Percentiles rank a stretch among this genome's conserved stretches.
Conservation (phyloP, 148 eudicot genomes). For the Arctostaphylos glauca region DNA sequence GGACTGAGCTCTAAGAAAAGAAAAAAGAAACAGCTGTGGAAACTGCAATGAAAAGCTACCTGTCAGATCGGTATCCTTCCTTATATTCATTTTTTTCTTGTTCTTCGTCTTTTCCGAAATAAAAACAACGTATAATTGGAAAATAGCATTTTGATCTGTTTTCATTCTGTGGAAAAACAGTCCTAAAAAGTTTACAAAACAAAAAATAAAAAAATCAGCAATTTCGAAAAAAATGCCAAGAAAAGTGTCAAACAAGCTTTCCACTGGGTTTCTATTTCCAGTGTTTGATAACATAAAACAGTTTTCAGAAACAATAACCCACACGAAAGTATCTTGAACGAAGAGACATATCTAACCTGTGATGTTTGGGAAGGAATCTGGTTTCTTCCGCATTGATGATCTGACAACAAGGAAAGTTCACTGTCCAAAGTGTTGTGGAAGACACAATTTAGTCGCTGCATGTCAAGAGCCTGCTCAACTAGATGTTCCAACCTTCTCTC, state of each 20-base stretch:
- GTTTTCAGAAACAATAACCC: not conserved
- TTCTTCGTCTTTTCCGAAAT: not conserved
- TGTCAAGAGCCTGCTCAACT: slow-evolving; percentile 72
- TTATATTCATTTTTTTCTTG: not conserved
- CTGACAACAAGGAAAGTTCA: slow-evolving; percentile 42
- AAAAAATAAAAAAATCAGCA: not conserved
- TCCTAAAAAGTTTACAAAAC: not conserved
- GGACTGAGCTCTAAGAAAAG: not conserved
- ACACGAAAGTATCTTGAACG: not conserved
- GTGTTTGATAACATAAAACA: slow-evolving; percentile 3
- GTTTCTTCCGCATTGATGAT: slow-evolving; percentile 52
- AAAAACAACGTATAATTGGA: not conserved
- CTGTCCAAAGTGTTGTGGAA: slow-evolving; percentile 63
- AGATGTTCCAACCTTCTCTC: slow-evolving; percentile 61
- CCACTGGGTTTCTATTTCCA: not conserved
- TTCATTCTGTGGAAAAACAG: not conserved
- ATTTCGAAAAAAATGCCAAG: not conserved
- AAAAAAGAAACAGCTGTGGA: not conserved
- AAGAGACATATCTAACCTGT: slow-evolving; percentile 37
- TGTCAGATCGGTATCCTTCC: not conserved
- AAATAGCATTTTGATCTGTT: not conserved
- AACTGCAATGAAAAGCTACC: not conserved
- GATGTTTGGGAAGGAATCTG: slow-evolving; percentile 67
- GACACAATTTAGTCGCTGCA: slow-evolving; percentile 56
- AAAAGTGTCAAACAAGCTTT: not conserved